Evolutionary conservation across 768 basidiomycete genomes (phyloP).

Genomic region (Russula dissimulans): DNA sequence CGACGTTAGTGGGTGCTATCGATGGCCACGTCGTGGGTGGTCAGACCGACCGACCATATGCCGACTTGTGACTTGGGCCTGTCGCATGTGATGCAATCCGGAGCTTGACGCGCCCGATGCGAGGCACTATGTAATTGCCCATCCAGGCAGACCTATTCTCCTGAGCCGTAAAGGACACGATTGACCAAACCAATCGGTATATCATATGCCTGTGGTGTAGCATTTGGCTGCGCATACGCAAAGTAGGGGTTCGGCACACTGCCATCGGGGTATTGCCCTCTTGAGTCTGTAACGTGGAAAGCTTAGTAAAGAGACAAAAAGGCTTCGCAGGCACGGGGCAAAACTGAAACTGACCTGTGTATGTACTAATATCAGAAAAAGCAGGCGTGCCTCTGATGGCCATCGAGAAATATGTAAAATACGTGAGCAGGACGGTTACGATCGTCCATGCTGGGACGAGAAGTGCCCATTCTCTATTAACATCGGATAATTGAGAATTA

Average conservation of each 20-base stretch:
- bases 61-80: background rate
- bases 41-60: background rate
- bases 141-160: background rate
- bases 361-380: constrained; percentile 55
- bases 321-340: constrained; percentile 1
- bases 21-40: background rate
- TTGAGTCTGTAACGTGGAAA: constrained; percentile 39
- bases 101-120: background rate
- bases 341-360: constrained; percentile 46
- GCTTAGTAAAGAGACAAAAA: background rate
- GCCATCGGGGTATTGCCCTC: constrained; percentile 40
- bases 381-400: constrained; percentile 63
- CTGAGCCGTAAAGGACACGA: constrained; percentile 46
- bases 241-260: constrained; percentile 37
- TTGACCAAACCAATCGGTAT: constrained; percentile 78
- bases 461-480: constrained; percentile 71
- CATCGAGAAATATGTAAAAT: constrained; percentile 67
- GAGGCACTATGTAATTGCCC: too few relatives aligned
- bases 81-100: background rate
- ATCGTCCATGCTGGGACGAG: constrained; percentile 73
- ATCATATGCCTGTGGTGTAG: constrained; percentile 65
- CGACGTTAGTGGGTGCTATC: background rate
- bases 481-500: background rate
- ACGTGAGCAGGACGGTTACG: constrained; percentile 62
- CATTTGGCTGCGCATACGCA: constrained; percentile 35